phyloP scores from a whole-genome alignment of 768 basidiomycete species.

The Tricholoma sp. region DNA sequence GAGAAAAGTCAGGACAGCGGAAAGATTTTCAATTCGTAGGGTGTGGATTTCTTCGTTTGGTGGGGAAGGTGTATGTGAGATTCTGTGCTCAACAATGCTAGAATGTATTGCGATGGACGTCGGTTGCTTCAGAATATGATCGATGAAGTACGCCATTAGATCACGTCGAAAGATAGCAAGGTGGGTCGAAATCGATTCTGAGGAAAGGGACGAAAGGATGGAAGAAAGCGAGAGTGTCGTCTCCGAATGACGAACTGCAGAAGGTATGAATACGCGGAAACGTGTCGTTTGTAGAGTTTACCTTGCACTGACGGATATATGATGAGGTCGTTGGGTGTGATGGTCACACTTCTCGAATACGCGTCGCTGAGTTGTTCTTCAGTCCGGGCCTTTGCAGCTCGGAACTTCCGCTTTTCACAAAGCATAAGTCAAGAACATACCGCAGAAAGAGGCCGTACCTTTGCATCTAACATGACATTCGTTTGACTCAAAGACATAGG shows the following conservation, averaged over 20 bases:
- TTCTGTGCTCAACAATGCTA: slow-evolving; percentile 34
- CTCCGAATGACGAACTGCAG: slow-evolving; percentile 54
- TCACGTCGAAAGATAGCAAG: slow-evolving; percentile 64
- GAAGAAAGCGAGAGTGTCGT: slow-evolving; percentile 45
- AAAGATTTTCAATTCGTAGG: slow-evolving; percentile 50
- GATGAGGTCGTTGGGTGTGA: slow-evolving; percentile 44
- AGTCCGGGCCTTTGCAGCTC: slow-evolving; percentile 48
- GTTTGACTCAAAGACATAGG: slow-evolving; percentile 50
- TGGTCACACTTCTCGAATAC: slow-evolving; percentile 51
- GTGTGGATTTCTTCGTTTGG: slow-evolving; percentile 33
- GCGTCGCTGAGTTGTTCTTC: slow-evolving; percentile 73
- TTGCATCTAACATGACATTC: slow-evolving; percentile 49
- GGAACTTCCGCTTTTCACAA: slow-evolving; percentile 46
- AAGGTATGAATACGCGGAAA: background rate
- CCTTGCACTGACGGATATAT: slow-evolving; percentile 50
- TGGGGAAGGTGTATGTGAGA: slow-evolving; percentile 44
- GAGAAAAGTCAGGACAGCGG: slow-evolving; percentile 59
- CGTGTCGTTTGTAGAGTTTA: slow-evolving; percentile 10
- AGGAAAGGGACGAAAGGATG: slow-evolving; percentile 56
- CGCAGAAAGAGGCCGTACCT: slow-evolving; percentile 35
- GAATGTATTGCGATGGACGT: slow-evolving; percentile 34
- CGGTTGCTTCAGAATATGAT: slow-evolving; percentile 51
- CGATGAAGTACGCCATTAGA: slow-evolving; percentile 53
- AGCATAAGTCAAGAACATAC: background rate
- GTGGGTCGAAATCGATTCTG: slow-evolving; percentile 47